A percentile compares a stretch with the other conserved stretches of the same genome.
phyloP scores from a whole-genome alignment of 371 early-diverging fungal species.

The Choanephora cucurbitarum region DNA sequence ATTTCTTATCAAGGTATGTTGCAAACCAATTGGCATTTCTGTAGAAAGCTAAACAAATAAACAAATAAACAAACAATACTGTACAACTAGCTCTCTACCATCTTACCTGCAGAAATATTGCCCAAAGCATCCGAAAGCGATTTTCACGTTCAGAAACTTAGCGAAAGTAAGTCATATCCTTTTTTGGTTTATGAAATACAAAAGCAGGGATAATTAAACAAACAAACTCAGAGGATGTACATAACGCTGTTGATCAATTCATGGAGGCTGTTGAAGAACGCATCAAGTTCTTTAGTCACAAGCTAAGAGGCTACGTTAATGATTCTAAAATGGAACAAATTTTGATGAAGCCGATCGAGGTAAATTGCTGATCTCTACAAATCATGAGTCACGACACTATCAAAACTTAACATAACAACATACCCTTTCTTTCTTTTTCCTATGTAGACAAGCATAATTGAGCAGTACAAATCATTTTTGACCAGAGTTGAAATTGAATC shows the following conservation, averaged over 20 bases:
- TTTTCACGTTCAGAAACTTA: neutral
- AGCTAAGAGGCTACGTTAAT: slow-evolving; percentile 72
- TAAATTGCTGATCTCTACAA: too few relatives aligned
- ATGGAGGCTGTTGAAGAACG: slow-evolving; percentile 55
- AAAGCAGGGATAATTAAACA: neutral
- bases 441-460: slow-evolving; percentile 63
- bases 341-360: slow-evolving; percentile 73
- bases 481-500: slow-evolving; percentile 57
- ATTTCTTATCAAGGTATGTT: slow-evolving; percentile 69
- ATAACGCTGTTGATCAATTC: slow-evolving; percentile 46
- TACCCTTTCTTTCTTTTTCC: too few relatives aligned
- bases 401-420: too few relatives aligned
- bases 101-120: slow-evolving; percentile 29
- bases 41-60: too few relatives aligned
- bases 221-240: slow-evolving; percentile 21
- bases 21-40: too few relatives aligned
- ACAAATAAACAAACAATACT: neutral
- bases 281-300: slow-evolving; percentile 55
- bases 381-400: too few relatives aligned
- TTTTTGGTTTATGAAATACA: too few relatives aligned
- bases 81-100: slow-evolving; percentile 43
- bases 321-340: slow-evolving; percentile 77
- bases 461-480: slow-evolving; percentile 68
- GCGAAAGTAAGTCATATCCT: neutral
- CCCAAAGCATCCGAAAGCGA: neutral